Conservation (phyloP, 2,329 filamentous ascomycete species). For the Aspergillus ochraceus region DNA sequence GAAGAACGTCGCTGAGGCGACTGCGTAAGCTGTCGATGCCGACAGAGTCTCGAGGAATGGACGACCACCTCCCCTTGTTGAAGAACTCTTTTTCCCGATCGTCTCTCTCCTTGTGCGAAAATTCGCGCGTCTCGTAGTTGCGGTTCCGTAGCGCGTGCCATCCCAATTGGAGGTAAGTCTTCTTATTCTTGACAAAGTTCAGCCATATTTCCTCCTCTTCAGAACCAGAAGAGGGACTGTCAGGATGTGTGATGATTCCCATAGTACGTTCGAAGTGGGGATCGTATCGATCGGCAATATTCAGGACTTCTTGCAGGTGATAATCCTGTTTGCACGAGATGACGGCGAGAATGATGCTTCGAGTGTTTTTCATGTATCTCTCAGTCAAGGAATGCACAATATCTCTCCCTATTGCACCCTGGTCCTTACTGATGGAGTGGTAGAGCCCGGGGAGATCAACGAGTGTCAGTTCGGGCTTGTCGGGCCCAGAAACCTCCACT, state of each 20-base stretch:
- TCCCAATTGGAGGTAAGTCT: conserved; percentile 45
- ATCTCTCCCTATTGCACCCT: conserved; percentile 53
- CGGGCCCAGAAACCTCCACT: conserved; percentile 60
- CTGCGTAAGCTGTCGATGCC: conserved; percentile 38
- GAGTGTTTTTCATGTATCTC: conserved; percentile 56
- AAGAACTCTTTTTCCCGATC: conserved; percentile 37
- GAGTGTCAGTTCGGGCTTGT: conserved; percentile 60
- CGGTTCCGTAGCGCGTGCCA: conserved; percentile 53
- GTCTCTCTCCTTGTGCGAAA: conserved; percentile 30
- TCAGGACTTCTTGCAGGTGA: conserved; percentile 59
- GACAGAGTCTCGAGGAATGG: conserved; percentile 23
- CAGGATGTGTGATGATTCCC: conserved; percentile 52
- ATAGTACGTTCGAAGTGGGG: conserved; percentile 34
- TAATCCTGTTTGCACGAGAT: conserved; percentile 53
- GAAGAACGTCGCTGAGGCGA: conserved; percentile 39
- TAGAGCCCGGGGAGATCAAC: conserved; percentile 64
- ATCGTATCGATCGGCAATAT: conserved; percentile 44
- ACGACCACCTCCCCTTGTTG: conserved; percentile 24
- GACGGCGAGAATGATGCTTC: conserved; percentile 62
- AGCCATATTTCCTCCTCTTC: conserved; percentile 37
- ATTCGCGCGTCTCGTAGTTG: conserved; percentile 35
- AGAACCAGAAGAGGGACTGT: conserved; percentile 38
- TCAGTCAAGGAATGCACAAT: conserved; percentile 52
- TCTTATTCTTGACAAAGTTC: conserved; percentile 42
- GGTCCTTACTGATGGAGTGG: conserved; percentile 53